phyloP scores from a whole-genome alignment of 2,329 filamentous ascomycete species.

The Phaeoacremonium minimum region DNA sequence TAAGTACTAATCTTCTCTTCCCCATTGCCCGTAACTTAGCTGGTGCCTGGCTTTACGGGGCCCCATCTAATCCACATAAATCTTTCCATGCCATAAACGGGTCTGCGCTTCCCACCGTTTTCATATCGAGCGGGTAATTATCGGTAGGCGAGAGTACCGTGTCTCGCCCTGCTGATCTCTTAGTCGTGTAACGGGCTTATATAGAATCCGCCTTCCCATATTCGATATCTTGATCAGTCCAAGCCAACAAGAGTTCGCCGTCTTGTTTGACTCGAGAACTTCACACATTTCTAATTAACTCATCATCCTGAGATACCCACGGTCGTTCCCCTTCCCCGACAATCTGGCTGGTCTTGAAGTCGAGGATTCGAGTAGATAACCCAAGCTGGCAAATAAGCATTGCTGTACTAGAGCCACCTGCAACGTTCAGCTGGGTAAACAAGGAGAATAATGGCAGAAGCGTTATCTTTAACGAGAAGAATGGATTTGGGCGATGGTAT shows the following conservation, averaged over 20 bases:
- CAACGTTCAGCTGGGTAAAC: background rate
- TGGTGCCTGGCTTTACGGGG: too few relatives aligned
- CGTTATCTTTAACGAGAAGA: conserved; percentile 15
- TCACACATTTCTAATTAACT: background rate
- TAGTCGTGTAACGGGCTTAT: conserved; percentile 12
- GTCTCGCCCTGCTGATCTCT: conserved; percentile 7
- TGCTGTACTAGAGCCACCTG: too few relatives aligned
- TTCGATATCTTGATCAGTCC: conserved; percentile 3
- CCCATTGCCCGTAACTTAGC: too few relatives aligned
- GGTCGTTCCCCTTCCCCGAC: conserved; percentile 1
- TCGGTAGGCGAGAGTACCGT: conserved; percentile 13
- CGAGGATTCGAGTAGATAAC: too few relatives aligned
- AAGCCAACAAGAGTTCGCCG: background rate
- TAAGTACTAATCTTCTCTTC: too few relatives aligned
- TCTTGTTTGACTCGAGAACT: background rate
- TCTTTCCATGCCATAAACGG: too few relatives aligned
- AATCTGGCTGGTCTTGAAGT: too few relatives aligned
- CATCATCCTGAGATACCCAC: background rate
- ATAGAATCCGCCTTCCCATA: conserved; percentile 10
- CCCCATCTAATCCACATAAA: too few relatives aligned
- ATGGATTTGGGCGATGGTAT: conserved; percentile 23
- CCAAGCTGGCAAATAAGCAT: too few relatives aligned
- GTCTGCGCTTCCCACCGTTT: conserved; percentile 2
- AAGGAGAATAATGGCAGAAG: background rate
- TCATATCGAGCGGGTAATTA: conserved; percentile 21